Conservation (phyloP, 108 stramenopile species). For the Pelagomonas calceolata region DNA sequence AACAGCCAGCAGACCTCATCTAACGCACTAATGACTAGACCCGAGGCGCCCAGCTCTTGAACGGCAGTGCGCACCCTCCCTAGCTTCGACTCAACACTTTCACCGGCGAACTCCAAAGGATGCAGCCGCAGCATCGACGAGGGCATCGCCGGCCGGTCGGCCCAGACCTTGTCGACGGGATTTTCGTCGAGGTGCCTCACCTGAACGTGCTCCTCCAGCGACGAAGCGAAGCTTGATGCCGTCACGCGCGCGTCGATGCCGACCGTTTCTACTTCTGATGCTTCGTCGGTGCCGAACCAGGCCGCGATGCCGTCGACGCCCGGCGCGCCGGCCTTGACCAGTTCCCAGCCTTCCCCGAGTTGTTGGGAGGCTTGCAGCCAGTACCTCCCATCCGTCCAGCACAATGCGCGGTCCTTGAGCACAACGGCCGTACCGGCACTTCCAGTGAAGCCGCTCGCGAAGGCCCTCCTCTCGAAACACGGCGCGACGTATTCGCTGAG, state of each 20-base stretch:
- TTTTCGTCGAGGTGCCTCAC: conserved; percentile 50
- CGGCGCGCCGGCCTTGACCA: conserved; percentile 68
- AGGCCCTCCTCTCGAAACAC: conserved; percentile 72
- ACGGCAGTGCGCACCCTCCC: conserved; percentile 53
- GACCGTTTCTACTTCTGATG: conserved; percentile 36
- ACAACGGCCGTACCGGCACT: conserved; percentile 89
- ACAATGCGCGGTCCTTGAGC: conserved; percentile 34
- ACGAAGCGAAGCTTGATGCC: conserved; percentile 61
- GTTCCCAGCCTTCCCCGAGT: conserved; percentile 51
- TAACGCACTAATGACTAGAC: conserved; percentile 71
- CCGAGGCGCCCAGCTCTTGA: conserved; percentile 56
- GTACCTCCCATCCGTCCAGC: conserved; percentile 95
- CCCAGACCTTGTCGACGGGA: conserved; percentile 83
- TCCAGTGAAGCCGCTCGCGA: conserved; percentile 79
- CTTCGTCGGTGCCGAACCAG: conserved; percentile 31
- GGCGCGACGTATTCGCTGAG: conserved; percentile 89
- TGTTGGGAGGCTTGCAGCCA: conserved; percentile 76
- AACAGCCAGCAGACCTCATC: conserved; percentile 94
- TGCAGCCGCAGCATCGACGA: conserved; percentile 70
- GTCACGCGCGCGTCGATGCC: conserved; percentile 70
- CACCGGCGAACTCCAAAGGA: conserved; percentile 76
- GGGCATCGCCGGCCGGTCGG: conserved; percentile 60
- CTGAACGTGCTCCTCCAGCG: conserved; percentile 28
- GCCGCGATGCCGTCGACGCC: conserved; percentile 55
- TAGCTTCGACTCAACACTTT: conserved; percentile 64